Percentiles rank a stretch among this genome's conserved stretches.
Conservation (phyloP, 2,329 filamentous ascomycete genomes). For the Tolypocladium nubicola region DNA sequence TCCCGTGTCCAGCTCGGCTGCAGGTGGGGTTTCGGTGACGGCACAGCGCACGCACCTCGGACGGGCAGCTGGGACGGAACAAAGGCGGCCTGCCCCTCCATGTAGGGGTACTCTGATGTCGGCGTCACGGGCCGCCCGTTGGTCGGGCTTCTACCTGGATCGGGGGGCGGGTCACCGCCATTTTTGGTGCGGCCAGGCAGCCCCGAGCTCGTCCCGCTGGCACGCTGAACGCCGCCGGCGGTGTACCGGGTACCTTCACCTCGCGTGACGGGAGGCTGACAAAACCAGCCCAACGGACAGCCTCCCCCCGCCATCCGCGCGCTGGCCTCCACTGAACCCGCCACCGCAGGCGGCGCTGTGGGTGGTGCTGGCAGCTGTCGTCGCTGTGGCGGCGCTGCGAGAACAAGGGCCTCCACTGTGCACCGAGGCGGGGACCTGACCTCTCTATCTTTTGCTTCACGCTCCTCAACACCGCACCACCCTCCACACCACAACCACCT, state of each 20-base stretch:
- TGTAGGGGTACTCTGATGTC: background rate
- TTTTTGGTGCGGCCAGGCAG: background rate
- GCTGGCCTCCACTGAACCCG: background rate
- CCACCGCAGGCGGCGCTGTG: background rate
- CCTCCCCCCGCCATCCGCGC: background rate
- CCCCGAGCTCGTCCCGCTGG: background rate
- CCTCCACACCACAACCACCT: background rate
- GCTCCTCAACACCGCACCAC: conserved; percentile 3
- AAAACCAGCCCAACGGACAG: background rate
- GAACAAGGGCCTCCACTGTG: background rate
- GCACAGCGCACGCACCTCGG: background rate
- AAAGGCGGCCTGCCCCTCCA: background rate
- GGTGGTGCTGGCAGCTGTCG: background rate
- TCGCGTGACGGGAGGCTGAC: background rate
- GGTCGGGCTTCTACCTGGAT: background rate
- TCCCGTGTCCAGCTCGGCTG: background rate
- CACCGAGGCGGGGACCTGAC: background rate
- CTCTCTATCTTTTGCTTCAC: conserved; percentile 4
- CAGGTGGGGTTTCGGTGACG: background rate
- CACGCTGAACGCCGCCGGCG: background rate
- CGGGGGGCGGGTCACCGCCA: background rate
- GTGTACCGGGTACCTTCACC: background rate
- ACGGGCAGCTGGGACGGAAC: background rate
- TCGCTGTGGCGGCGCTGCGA: background rate
- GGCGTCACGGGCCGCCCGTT: background rate